Evolutionary conservation across 1,284 basidiomycete genomes (phyloP), one percentile per base, ranked within the genome.

Genomic region (Porodaedalea pini): DNA sequence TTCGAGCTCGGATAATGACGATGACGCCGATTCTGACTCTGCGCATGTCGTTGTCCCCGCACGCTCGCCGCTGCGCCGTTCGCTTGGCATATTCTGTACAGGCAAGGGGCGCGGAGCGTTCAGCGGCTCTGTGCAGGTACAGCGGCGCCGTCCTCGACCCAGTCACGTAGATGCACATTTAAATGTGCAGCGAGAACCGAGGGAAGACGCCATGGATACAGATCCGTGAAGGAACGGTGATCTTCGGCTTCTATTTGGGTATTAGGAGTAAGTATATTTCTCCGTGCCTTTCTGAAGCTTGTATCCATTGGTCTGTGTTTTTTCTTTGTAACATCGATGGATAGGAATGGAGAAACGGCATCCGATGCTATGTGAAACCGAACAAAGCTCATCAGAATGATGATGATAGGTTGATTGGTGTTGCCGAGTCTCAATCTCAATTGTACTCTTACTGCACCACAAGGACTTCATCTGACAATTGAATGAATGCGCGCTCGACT

Each of bases 1-100:
- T 27, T 47, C 25, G 31, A 49, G 37, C 15, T 41, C 41, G 17
- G 51, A 29, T n/a, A 45, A 56, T 7, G 54, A 56, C 10, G 36
- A 40, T 5, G 36, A 40, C 19, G 21, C 21, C 25, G 56, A 57
- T 7, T n/a, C 25, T 13, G 25, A 25, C 23, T 11, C 52, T 19
- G 15, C 23, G 10, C 40, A 32, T 19, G 32, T 55, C 31, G 6
- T 51, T 25, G 31, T 57, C n/a, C 57, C 58, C 2, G 27, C 58
- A 13, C 44, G 43, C 23, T 59, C 57, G 21, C 58, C 58, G 4
- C 32, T 59, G 13, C 45, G 48, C 6, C 52, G 47, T 31, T 45
- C 54, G 2, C 57, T 60, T 27, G 58, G 58, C 4, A 60, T 60
- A 17, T 60, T 60, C 36, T 60, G 58, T 32, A 60, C 58, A 6